phyloP scores from a whole-genome alignment of 352 stramenopile species.

The Globisporangium emineosum region DNA sequence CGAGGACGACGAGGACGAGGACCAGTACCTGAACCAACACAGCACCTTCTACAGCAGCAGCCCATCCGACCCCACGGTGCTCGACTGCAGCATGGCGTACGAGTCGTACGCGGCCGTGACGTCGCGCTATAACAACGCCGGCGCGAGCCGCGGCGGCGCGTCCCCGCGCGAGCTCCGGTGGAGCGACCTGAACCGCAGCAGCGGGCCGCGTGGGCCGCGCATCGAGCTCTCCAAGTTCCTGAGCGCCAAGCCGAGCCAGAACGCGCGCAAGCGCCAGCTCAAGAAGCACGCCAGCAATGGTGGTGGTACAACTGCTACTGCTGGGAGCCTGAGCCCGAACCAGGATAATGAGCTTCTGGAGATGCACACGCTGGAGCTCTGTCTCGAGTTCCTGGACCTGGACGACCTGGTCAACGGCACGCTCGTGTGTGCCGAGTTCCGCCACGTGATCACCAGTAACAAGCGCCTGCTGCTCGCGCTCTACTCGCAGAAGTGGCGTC shows the following conservation, averaged over 20 bases:
- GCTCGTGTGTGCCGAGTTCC: slow-evolving; percentile 56
- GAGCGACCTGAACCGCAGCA: slow-evolving; percentile 60
- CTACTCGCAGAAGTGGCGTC: slow-evolving; percentile 64
- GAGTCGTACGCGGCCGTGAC: slow-evolving; percentile 73
- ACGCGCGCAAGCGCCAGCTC: slow-evolving; percentile 28
- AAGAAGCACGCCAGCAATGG: slow-evolving; percentile 5
- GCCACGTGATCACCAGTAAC: slow-evolving; percentile 41
- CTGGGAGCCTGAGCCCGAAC: neutral
- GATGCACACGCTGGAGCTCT: slow-evolving; percentile 58
- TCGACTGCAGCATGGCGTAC: slow-evolving; percentile 56
- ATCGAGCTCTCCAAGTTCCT: slow-evolving; percentile 28
- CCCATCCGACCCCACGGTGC: neutral
- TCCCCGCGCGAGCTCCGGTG: slow-evolving; percentile 49
- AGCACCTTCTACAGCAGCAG: neutral
- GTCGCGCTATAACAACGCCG: slow-evolving; percentile 31
- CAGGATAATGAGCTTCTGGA: slow-evolving; percentile 29
- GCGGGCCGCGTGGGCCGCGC: slow-evolving; percentile 46
- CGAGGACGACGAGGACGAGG: slow-evolving; percentile 15
- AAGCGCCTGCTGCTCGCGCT: slow-evolving; percentile 46
- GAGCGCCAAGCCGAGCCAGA: slow-evolving; percentile 23
- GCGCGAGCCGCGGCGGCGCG: slow-evolving; percentile 11
- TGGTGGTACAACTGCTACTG: neutral
- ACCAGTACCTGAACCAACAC: slow-evolving; percentile 4
- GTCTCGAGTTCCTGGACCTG: slow-evolving; percentile 71
- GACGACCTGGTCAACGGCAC: slow-evolving; percentile 40